A percentile compares a stretch with the other conserved stretches of the same genome.
phyloP scores from a whole-genome alignment of 352 stramenopile genomes.

The Phytopythium delawarense region DNA sequence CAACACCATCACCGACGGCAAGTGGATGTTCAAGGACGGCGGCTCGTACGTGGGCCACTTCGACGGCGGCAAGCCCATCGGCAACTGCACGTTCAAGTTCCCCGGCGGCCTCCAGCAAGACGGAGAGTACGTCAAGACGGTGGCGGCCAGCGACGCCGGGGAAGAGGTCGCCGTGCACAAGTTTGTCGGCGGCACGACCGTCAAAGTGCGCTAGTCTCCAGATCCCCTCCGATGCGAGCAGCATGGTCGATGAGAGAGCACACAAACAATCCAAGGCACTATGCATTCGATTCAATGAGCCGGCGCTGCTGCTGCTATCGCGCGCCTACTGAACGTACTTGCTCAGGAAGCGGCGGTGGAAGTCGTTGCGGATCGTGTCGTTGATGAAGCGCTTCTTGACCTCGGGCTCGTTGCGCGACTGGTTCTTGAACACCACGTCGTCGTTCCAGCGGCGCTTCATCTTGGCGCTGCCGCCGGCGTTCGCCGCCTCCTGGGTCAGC shows the following conservation, averaged over 20 bases:
- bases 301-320: not conserved
- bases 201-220: conserved; percentile 53
- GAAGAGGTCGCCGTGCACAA: conserved; percentile 58
- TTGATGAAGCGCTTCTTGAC: conserved; percentile 99
- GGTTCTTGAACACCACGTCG: conserved; percentile 99
- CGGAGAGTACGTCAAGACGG: conserved; percentile 74
- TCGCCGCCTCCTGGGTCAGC: conserved; percentile 56
- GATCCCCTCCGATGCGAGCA: not conserved
- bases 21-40: conserved; percentile 90
- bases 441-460: conserved; percentile 99
- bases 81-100: conserved; percentile 87
- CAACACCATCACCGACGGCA: conserved; percentile 84
- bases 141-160: conserved; percentile 35
- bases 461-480: conserved; percentile 32
- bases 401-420: conserved; percentile 93
- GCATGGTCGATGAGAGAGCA: not conserved
- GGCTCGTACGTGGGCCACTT: conserved; percentile 83
- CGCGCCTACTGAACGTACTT: conserved; percentile 89
- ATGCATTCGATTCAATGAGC: conserved; percentile 16
- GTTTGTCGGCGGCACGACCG: conserved; percentile 63
- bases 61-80: conserved; percentile 82
- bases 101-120: conserved; percentile 79
- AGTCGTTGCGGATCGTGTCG: conserved; percentile 99
- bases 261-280: conserved; percentile 2
- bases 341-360: conserved; percentile 98